Conservation (phyloP, 2,329 filamentous ascomycete species). For the Trichoderma guizhouense region DNA sequence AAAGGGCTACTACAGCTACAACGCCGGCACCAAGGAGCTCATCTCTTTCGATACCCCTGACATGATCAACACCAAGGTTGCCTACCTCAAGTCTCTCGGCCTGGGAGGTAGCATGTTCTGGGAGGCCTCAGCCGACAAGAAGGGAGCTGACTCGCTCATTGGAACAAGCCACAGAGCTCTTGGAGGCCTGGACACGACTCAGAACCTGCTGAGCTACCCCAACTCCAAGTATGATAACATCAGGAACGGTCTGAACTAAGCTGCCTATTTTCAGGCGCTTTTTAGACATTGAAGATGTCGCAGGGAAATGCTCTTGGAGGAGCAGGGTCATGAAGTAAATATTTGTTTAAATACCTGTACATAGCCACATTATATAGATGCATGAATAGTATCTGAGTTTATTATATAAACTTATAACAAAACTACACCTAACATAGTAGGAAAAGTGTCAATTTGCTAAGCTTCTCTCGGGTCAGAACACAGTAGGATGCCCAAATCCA, state of each 20-base stretch:
- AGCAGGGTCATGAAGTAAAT: background rate
- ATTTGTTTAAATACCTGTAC: slow-evolving; percentile 9
- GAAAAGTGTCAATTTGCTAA: background rate
- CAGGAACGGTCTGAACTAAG: slow-evolving; percentile 28
- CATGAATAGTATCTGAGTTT: background rate
- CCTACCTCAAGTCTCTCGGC: slow-evolving; percentile 58
- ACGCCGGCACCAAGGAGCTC: slow-evolving; percentile 56
- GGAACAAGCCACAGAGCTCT: slow-evolving; percentile 42
- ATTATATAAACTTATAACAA: background rate
- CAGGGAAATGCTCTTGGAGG: background rate
- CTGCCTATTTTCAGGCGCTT: background rate
- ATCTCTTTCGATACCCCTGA: slow-evolving; percentile 68
- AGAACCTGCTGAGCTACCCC: slow-evolving; percentile 53
- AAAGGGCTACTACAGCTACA: slow-evolving; percentile 69
- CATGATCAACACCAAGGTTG: slow-evolving; percentile 59
- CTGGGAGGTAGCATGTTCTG: slow-evolving; percentile 83
- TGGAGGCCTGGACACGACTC: slow-evolving; percentile 40
- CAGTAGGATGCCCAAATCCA: too few species aligned
- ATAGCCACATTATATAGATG: background rate
- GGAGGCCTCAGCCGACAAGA: slow-evolving; percentile 70
- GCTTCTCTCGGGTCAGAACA: too few species aligned
- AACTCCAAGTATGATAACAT: slow-evolving; percentile 56
- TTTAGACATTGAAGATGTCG: background rate
- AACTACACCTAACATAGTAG: too few species aligned
- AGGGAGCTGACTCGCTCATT: slow-evolving; percentile 58